Conservation (phyloP, 257 asterid genomes). For the Capsicum rhomboideum region DNA sequence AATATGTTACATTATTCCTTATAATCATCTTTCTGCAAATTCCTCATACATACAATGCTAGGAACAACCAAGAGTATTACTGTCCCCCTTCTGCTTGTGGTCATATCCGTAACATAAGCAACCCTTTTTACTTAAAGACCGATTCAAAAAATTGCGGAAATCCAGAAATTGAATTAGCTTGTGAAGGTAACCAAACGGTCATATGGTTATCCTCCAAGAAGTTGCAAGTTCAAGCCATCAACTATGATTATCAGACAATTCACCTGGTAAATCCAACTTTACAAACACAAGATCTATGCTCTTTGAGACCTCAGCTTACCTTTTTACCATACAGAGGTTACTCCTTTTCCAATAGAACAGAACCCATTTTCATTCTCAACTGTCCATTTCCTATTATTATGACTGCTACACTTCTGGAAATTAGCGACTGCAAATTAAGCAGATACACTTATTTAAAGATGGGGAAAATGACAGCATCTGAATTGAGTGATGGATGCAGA, state of each 20-base stretch:
- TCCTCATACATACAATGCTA: neutral
- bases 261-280: slow-evolving; percentile 8
- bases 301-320: slow-evolving; percentile 5
- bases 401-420: neutral
- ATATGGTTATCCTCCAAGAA: neutral
- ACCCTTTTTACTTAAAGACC: neutral
- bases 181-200: slow-evolving; percentile 11
- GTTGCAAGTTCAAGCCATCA: slow-evolving; percentile 14
- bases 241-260: slow-evolving; percentile 15
- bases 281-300: slow-evolving; percentile 1
- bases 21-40: neutral
- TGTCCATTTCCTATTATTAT: slow-evolving; percentile 11
- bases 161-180: slow-evolving; percentile 6
- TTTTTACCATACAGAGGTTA: too few relatives aligned
- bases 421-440: neutral
- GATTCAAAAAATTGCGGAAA: neutral
- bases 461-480: slow-evolving; percentile 2
- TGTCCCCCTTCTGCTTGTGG: neutral
- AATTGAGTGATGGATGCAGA: slow-evolving; percentile 1
- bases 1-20: neutral
- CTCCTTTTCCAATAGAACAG: too few relatives aligned
- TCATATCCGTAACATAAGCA: neutral
- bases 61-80: neutral
- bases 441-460: slow-evolving; percentile 9
- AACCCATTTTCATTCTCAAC: slow-evolving; percentile 9